Percentiles rank a stretch among this genome's conserved stretches.
Conservation (phyloP, 2,329 filamentous ascomycete genomes). For the Xylaria sp. region DNA sequence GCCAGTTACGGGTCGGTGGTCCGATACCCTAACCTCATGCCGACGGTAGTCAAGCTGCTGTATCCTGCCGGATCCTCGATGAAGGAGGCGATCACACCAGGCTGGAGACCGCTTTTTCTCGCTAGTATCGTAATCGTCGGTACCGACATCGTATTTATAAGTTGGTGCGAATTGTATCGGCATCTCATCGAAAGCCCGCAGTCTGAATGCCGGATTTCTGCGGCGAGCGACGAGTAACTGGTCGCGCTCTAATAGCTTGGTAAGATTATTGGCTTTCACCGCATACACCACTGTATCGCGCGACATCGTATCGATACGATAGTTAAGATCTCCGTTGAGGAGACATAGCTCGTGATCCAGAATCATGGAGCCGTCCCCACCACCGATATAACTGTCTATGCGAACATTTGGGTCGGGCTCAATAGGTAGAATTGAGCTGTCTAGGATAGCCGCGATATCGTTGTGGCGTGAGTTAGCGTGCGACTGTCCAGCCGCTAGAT, state of each 20-base stretch:
- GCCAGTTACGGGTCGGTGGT: constrained; percentile 92
- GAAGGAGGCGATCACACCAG: constrained; percentile 96
- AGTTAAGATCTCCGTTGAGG: constrained; percentile 95
- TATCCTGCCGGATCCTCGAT: constrained; percentile 81
- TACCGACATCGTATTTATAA: constrained; percentile 98
- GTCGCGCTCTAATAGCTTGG: constrained; percentile 90
- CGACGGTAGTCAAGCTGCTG: constrained; percentile 88
- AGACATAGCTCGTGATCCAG: constrained; percentile 98
- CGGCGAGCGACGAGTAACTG: constrained; percentile 89
- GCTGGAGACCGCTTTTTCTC: constrained; percentile 95
- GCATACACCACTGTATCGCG: constrained; percentile 91
- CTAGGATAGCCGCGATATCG: constrained; percentile 89
- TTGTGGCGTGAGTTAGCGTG: constrained; percentile 92
- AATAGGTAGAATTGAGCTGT: constrained; percentile 76
- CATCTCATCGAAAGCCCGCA: constrained; percentile 89
- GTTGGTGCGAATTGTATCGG: constrained; percentile 94
- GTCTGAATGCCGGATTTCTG: constrained; percentile 87
- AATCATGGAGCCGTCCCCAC: constrained; percentile 95
- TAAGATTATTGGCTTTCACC: constrained; percentile 81
- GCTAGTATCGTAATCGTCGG: constrained; percentile 90
- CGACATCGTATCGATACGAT: constrained; percentile 97
- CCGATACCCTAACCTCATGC: constrained; percentile 89
- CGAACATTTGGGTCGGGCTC: constrained; percentile 75
- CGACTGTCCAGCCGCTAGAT: constrained; percentile 92
- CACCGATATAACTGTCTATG: constrained; percentile 83